A percentile compares a stretch with the other conserved stretches of the same genome.
These are phyloP conservation scores for Cyberlindnera xylosilytica DNA, from an alignment of 805 yeast species.

Conservation along the genomic window DNA sequence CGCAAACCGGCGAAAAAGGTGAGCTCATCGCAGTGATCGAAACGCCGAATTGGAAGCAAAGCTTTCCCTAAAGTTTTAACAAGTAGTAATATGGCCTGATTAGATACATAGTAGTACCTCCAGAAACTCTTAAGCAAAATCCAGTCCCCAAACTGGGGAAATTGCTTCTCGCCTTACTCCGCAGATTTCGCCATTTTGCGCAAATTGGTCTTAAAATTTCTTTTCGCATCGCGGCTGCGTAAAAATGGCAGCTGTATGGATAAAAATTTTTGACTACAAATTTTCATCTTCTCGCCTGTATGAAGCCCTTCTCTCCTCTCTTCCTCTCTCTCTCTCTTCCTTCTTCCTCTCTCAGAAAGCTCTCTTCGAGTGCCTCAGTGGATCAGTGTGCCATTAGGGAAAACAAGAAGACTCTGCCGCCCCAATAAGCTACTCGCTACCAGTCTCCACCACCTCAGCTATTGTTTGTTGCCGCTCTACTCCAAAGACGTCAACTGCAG, in stretches of 20 bases:
- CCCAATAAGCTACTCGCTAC: conserved; percentile 13
- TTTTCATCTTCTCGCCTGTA: conserved; percentile 9
- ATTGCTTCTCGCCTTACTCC: too few species aligned
- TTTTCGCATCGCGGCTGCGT: conserved; percentile 2
- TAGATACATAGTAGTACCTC: too few species aligned
- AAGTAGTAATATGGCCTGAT: too few species aligned
- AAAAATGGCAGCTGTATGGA: not conserved
- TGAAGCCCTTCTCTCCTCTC: conserved; percentile 21
- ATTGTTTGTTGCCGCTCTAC: conserved; percentile 4
- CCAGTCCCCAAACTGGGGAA: too few species aligned
- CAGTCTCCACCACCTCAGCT: conserved; percentile 11
- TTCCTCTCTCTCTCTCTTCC: conserved; percentile 30
- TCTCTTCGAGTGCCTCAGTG: conserved; percentile 21
- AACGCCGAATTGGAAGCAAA: too few species aligned
- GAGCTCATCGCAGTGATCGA: not conserved
- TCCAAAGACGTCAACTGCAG: conserved; percentile 1
- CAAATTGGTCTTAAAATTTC: conserved; percentile 5
- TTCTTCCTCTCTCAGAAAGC: conserved; percentile 29
- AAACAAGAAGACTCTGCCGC: conserved; percentile 16
- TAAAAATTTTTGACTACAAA: conserved; percentile 13
- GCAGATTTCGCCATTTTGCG: conserved; percentile 2
- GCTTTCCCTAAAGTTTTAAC: too few species aligned
- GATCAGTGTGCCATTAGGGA: conserved; percentile 15
- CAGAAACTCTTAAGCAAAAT: too few species aligned
- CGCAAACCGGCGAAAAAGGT: not conserved